A percentile compares a stretch with the other conserved stretches of the same genome.
phyloP scores from a whole-genome alignment of 345 rosid species.

The Brassica juncea region DNA sequence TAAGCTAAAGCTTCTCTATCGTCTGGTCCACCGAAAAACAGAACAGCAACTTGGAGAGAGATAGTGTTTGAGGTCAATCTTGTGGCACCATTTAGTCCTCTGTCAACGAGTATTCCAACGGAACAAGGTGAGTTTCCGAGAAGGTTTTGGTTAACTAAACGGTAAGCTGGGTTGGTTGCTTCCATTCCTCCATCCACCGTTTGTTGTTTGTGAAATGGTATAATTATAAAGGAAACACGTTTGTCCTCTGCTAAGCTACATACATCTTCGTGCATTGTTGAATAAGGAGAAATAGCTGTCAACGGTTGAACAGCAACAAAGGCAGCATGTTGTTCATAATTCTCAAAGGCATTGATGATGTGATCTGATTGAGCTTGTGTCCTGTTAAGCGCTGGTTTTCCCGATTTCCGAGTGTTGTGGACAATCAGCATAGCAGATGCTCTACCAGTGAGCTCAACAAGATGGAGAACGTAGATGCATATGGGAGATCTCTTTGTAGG shows the following conservation, averaged over 20 bases:
- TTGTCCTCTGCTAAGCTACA: slow-evolving; percentile 89
- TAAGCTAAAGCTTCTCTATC: slow-evolving; percentile 84
- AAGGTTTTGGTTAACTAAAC: slow-evolving; percentile 78
- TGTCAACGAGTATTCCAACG: slow-evolving; percentile 80
- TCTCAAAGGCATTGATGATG: slow-evolving; percentile 85
- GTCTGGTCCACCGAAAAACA: slow-evolving; percentile 89
- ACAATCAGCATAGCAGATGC: slow-evolving; percentile 96
- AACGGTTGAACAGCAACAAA: slow-evolving; percentile 75
- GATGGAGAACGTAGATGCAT: slow-evolving; percentile 78
- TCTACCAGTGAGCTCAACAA: slow-evolving; percentile 91
- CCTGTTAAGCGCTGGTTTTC: slow-evolving; percentile 69
- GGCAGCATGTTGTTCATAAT: slow-evolving; percentile 65
- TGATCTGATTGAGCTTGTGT: slow-evolving; percentile 97
- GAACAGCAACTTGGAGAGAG: slow-evolving; percentile 66
- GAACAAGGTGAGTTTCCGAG: slow-evolving; percentile 81
- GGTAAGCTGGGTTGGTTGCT: slow-evolving; percentile 77
- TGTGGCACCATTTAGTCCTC: slow-evolving; percentile 69
- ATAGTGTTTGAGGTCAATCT: slow-evolving; percentile 53
- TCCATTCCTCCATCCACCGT: slow-evolving; percentile 98
- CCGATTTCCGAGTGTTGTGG: slow-evolving; percentile 72
- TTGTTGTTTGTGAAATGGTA: slow-evolving; percentile 94
- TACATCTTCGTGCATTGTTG: slow-evolving; percentile 94
- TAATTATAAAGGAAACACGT: slow-evolving; percentile 65
- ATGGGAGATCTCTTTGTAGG: slow-evolving; percentile 79
- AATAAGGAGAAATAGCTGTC: slow-evolving; percentile 88